Evolutionary conservation across 306 rosid species (phyloP).

Genomic region (Phaseolus lunatus): DNA sequence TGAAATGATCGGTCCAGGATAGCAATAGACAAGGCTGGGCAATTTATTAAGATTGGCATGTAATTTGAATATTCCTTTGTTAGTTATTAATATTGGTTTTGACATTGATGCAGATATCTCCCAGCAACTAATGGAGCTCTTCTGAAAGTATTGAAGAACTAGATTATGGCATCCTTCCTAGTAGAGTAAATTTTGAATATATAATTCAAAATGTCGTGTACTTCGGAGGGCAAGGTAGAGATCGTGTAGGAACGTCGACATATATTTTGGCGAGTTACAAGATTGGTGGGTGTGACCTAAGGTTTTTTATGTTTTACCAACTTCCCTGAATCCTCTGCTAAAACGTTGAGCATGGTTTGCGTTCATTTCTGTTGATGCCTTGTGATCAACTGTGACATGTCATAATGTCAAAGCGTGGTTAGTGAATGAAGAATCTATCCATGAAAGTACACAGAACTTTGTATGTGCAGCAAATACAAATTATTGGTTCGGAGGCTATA

Average conservation of each 20-base stretch:
- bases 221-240: constrained; percentile 22
- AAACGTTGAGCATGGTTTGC: constrained; percentile 24
- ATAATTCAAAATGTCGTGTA: constrained; percentile 26
- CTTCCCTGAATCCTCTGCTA: constrained; percentile 16
- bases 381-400: constrained; percentile 3
- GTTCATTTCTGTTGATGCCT: constrained; percentile 6
- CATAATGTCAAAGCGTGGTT: not conserved
- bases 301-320: constrained; percentile 16
- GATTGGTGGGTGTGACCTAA: constrained; percentile 31
- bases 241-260: constrained; percentile 20
- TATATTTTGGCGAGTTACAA: constrained; percentile 31
- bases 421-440: not conserved
- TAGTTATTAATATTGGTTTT: constrained; percentile 30
- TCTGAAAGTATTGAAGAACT: constrained; percentile 47
- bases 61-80: constrained; percentile 7
- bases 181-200: constrained; percentile 37
- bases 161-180: constrained; percentile 31
- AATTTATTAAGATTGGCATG: not conserved
- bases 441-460: not conserved
- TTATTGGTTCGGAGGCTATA: not conserved
- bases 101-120: constrained; percentile 79
- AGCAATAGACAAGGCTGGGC: not conserved
- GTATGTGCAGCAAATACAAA: not conserved
- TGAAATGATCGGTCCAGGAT: constrained; percentile 15
- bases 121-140: constrained; percentile 95